Evolutionary conservation across 331 rosid genomes (phyloP).

Genomic region (Quercus tomentella): DNA sequence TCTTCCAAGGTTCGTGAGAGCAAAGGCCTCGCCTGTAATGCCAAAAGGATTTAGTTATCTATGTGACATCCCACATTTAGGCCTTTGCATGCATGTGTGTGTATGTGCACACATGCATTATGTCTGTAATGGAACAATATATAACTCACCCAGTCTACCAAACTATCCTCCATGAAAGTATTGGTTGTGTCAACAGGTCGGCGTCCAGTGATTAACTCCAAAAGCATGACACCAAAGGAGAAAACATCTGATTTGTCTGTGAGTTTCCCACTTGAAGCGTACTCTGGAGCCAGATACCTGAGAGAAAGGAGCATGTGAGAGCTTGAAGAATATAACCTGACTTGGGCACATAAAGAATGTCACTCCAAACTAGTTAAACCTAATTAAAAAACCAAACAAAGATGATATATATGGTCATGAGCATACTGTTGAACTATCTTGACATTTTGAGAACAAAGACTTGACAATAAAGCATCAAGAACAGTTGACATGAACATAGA

Average conservation of each 20-base stretch:
- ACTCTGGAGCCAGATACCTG: conserved; percentile 94
- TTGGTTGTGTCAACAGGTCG: conserved; percentile 66
- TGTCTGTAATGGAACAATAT: not conserved
- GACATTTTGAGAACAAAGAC: not conserved
- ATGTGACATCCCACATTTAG: not conserved
- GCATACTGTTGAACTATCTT: not conserved
- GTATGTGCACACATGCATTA: not conserved
- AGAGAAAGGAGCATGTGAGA: conserved; percentile 18
- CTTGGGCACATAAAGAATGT: not conserved
- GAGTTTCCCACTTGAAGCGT: conserved; percentile 88
- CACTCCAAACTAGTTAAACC: not conserved
- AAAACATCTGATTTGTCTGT: conserved; percentile 88
- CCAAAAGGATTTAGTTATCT: conserved; percentile 19
- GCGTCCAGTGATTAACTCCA: conserved; percentile 80
- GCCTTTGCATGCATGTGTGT: not conserved
- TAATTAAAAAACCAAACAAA: not conserved
- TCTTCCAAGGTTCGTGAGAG: conserved; percentile 69
- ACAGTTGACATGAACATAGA: not conserved
- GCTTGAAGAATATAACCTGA: not conserved
- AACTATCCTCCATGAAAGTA: conserved; percentile 69
- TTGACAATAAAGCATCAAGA: not conserved
- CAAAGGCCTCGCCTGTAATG: conserved; percentile 80
- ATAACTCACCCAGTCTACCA: conserved; percentile 87
- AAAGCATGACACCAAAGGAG: conserved; percentile 84
- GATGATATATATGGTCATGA: not conserved